Evolutionary conservation across 2,329 filamentous ascomycete species (phyloP), one percentile per base, ranked within the genome.

Genomic region (Seiridium cupressi): DNA sequence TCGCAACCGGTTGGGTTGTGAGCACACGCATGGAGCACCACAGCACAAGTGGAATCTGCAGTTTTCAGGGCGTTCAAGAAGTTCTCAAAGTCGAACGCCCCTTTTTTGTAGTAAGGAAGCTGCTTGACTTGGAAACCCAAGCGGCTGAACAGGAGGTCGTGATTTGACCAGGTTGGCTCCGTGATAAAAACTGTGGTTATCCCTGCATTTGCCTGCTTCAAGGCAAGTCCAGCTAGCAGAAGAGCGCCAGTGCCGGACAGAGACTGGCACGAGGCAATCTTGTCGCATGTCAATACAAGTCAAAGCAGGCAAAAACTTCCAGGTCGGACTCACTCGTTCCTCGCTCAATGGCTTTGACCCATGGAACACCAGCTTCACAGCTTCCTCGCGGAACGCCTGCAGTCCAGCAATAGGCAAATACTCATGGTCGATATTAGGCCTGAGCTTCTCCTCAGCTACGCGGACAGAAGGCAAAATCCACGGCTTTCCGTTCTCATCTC

Each of bases 1-100:
- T 79, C 77, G 34, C 69, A 74, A 2, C 77, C 77, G 0, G 76
- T 79, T 0, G 77, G 77, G 58, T 79, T 79, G 60, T 79, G 77
- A 0, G 77, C 77, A 60, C 77, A 79, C 9, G 76, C 71, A 56
- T 79, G 77, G 3, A 79, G 65, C 34, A 79, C 62, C 8, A 78
- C 61, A 4, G 72, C 66, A 3, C 65, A 69, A 9, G 59, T 57
- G 31, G 46, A 61, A 11, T 70, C 65, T 0, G 73, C 73, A 13
- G 62, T 46, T n/a, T 64, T 61, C 5, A 78, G 63, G 2, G 61
- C 63, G 1, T 60, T 13, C 1, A 75, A 63, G 57, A 70, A 71
- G 57, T 63, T 59, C 1, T 72, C 68, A 57, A 73, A 73, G 64
- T 77, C 71, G 35, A 78, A 69, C 1, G 53, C 32, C 8, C 13